Evolutionary conservation across 1,139 yeast genomes (phyloP).

Genomic region (Wickerhamomyces sp.): DNA sequence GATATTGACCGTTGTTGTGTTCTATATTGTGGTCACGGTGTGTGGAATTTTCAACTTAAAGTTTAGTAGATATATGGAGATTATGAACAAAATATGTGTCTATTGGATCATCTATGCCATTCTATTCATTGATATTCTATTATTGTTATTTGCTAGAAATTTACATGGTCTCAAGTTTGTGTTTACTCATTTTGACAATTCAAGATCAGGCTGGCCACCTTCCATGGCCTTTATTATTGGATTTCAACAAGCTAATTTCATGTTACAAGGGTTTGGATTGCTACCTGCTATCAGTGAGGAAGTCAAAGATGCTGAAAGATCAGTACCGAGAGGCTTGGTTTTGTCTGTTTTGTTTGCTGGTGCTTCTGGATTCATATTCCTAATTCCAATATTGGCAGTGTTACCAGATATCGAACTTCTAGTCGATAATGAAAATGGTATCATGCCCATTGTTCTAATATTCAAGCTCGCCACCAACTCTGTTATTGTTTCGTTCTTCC

Average conservation of each 20-base stretch:
- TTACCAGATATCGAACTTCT: slow-evolving; percentile 57
- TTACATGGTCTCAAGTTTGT: slow-evolving; percentile 58
- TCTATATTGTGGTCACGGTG: slow-evolving; percentile 47
- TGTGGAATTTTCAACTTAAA: slow-evolving; percentile 60
- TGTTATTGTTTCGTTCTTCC: slow-evolving; percentile 57
- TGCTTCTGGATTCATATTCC: slow-evolving; percentile 63
- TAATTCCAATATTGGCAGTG: slow-evolving; percentile 65
- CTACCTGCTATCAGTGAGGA: slow-evolving; percentile 80
- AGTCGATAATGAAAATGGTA: slow-evolving; percentile 56
- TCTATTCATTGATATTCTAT: slow-evolving; percentile 57
- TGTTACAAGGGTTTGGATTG: slow-evolving; percentile 80
- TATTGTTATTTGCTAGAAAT: slow-evolving; percentile 54
- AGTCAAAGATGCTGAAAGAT: slow-evolving; percentile 67
- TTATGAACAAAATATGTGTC: slow-evolving; percentile 60
- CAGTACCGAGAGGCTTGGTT: slow-evolving; percentile 74
- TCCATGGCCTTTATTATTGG: slow-evolving; percentile 68
- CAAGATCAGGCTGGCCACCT: slow-evolving; percentile 66
- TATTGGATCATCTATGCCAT: slow-evolving; percentile 73
- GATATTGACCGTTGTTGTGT: slow-evolving; percentile 50
- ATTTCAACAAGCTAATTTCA: slow-evolving; percentile 72
- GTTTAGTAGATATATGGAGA: slow-evolving; percentile 55
- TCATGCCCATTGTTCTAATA: slow-evolving; percentile 53
- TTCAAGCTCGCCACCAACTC: slow-evolving; percentile 70
- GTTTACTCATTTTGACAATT: slow-evolving; percentile 64
- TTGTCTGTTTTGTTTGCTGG: slow-evolving; percentile 61